Base-by-base conservation (phyloP, 495 filamentous ascomycete genomes). In the Astrothelium macrocarpum region DNA sequence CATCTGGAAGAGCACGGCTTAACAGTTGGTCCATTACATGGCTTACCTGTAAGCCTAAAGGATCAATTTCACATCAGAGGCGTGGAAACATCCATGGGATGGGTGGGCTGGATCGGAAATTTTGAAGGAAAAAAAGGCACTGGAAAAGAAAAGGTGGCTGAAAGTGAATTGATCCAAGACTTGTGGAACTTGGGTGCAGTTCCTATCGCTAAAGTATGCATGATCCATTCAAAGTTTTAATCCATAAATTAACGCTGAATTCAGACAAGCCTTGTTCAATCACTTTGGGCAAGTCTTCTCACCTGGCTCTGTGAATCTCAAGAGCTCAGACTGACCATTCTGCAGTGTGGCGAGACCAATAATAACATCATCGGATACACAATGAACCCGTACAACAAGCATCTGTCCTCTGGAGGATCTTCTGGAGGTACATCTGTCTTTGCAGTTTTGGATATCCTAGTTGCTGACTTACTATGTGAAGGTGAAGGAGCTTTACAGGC, bases 351-450 rank as follows among this genome's bases (percentile, higher is more conserved):
- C 18, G 80, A 83, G 66, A 79, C 79, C 26, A 73, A 66, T 43
- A 78, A 62, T 63, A 85, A 84, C 64, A 59, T 86, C 5, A 86
- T 82, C 63, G 84, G 82, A 64, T 78, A 73, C 18, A 85, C 84
- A 0, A 73, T 83, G 3, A 84, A 86, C 68, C 82, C 86, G 0
- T 72, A 77, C 53, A 86, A 87, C 67, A 76, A 71, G 12, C 71
- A 71, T 1, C 69, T 88, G 32, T 86, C 82, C 10, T 71, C 81
- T 7, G 87, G 87, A 2, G 87, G 87, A 0, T 83, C 79, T 29
- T 84, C 84, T 1, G 85, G 86, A 12, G 87, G 87, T 59, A 49
- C 18, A 5, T 49, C 7, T 11, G 43, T 20, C 3, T 49, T 49
- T 49, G 43, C 9, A 49, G n/a, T 10, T 39, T 49, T 49, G 43